A percentile compares a stretch with the other conserved stretches of the same genome.
phyloP scores from a whole-genome alignment of 108 stramenopile genomes.

The Stephanodiscus triporus region DNA sequence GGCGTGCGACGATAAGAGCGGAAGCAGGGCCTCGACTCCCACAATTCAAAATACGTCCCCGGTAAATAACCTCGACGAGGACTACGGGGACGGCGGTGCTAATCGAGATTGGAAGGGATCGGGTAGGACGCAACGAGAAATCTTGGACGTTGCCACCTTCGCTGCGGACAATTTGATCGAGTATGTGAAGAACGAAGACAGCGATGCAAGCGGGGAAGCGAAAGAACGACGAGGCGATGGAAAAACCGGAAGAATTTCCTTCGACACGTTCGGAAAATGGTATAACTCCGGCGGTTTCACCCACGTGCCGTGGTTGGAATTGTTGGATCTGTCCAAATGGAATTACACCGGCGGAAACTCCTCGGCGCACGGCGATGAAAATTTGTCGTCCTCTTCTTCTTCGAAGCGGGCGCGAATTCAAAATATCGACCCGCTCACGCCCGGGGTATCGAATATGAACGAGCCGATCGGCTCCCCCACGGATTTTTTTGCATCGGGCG shows the following conservation, averaged over 20 bases:
- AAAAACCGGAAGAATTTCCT: conserved; percentile 44
- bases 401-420: conserved; percentile 29
- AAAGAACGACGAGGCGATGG: neutral
- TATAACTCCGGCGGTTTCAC: conserved; percentile 76
- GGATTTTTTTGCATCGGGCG: conserved; percentile 38
- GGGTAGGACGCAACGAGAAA: conserved; percentile 61
- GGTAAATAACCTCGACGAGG: conserved; percentile 27
- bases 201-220: neutral
- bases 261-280: conserved; percentile 81
- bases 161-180: conserved; percentile 71
- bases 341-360: conserved; percentile 32
- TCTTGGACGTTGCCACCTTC: conserved; percentile 71
- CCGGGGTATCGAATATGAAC: conserved; percentile 7
- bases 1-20: conserved; percentile 5
- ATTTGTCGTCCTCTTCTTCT: conserved; percentile 12
- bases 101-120: conserved; percentile 48
- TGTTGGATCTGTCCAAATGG: conserved; percentile 83
- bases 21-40: conserved; percentile 48
- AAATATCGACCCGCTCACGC: conserved; percentile 17
- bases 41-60: conserved; percentile 54
- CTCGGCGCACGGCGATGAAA: neutral
- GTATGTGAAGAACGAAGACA: conserved; percentile 38
- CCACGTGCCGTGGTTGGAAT: conserved; percentile 86
- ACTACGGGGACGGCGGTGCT: conserved; percentile 24
- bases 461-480: conserved; percentile 50